These are phyloP conservation scores for Arctium lappa DNA, from an alignment of 129 eudicot species.

Conservation along the genomic window DNA sequence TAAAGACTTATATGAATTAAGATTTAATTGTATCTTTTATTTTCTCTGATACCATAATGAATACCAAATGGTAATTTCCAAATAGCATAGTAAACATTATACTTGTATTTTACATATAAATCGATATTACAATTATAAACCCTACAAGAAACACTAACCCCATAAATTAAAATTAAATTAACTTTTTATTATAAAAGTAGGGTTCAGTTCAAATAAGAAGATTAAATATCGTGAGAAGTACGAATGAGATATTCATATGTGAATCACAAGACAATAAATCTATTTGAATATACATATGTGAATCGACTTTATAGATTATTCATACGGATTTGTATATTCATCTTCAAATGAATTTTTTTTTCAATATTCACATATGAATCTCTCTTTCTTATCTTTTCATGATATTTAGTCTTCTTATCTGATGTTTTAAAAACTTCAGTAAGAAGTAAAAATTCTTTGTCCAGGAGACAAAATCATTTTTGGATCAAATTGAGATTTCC, in stretches of 20 bases:
- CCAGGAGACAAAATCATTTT: slow-evolving; percentile 43
- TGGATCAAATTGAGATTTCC: slow-evolving; percentile 36
- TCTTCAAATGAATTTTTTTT: too few relatives aligned
- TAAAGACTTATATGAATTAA: too few relatives aligned
- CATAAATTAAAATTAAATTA: background rate
- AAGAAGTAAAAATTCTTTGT: slow-evolving; percentile 30
- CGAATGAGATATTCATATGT: background rate
- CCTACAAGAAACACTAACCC: background rate
- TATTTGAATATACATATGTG: background rate
- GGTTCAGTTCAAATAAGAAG: background rate
- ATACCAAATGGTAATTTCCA: background rate
- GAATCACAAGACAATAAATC: background rate
- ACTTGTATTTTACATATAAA: background rate
- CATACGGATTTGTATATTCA: background rate
- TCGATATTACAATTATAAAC: background rate
- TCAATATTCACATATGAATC: background rate
- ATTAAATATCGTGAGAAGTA: background rate
- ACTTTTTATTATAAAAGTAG: background rate
- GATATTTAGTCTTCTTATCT: too few relatives aligned
- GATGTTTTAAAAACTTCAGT: background rate
- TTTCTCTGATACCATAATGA: background rate
- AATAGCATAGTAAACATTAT: too few relatives aligned
- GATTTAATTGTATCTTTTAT: too few relatives aligned
- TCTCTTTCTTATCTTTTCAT: too few relatives aligned
- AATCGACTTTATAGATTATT: too few relatives aligned